phyloP scores from a whole-genome alignment of 306 rosid genomes.

The Vicia faba region DNA sequence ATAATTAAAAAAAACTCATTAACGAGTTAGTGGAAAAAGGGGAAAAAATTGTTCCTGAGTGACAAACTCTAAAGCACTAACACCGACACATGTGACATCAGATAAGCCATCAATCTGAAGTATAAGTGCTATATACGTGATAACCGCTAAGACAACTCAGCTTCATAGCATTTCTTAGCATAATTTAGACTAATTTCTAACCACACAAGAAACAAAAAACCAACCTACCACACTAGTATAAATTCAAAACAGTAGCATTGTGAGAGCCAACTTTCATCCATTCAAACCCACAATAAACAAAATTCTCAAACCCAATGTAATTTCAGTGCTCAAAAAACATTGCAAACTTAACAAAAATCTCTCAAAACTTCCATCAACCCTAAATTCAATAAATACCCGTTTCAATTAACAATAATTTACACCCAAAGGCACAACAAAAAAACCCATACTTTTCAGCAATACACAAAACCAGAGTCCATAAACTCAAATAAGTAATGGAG shows the following conservation, averaged over 20 bases:
- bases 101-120: background rate
- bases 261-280: constrained; percentile 17
- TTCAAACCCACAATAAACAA: constrained; percentile 34
- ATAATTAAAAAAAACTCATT: constrained; percentile 21
- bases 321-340: constrained; percentile 30
- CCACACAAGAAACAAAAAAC: constrained; percentile 16
- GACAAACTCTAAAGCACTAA: background rate
- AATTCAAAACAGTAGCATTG: constrained; percentile 32
- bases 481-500: constrained; percentile 8
- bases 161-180: constrained; percentile 31
- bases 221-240: constrained; percentile 23
- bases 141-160: constrained; percentile 17
- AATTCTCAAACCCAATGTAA: constrained; percentile 17
- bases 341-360: constrained; percentile 23
- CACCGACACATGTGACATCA: background rate
- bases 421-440: constrained; percentile 26
- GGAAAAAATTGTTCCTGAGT: background rate
- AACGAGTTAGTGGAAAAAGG: background rate
- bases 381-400: constrained; percentile 26
- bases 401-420: constrained; percentile 35
- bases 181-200: constrained; percentile 28
- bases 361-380: constrained; percentile 32
- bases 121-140: background rate
- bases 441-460: constrained; percentile 30
- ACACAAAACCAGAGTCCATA: constrained; percentile 13